Base-by-base conservation (phyloP, 2,329 filamentous ascomycete genomes). In the Elsinoe australis region DNA sequence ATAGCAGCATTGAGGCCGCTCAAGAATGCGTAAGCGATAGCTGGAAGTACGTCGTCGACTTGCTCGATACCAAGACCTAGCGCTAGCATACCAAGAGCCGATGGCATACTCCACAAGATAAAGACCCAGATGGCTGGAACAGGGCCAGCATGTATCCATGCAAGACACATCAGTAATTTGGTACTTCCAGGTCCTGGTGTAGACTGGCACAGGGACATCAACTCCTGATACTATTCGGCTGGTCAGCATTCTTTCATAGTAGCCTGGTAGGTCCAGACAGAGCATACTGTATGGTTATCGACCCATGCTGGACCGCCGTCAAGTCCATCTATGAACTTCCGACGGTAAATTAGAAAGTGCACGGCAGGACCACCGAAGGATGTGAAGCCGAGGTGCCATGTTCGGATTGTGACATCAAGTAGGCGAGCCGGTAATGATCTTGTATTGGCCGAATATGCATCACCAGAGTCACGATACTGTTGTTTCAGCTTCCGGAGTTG, bases 1-100 rank as follows among this genome's bases (percentile, higher is more conserved):
- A 81, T 85, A 0, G 82, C 76, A 0, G 82, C 76, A 56, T 87
- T 87, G 4, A 88, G 69, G 0, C 84, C 84, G 0, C 80, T 85
- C 0, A 88, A 69, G 0, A 87, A 68, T 0, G 82, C 82, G 56
- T 86, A 87, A 0, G 78, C 82, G 0, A 76, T 71, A 0, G 65
- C 59, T 0, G 83, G 83, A 0, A 87, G 70, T 0, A 69, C 69
- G 1, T 78, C 71, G 2, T 68, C 67, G 19, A 87, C 76, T 26
- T 67, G 73, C 26, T 76, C 73, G 1, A 87, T 73, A 1, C 83
- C 83, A 0, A 86, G 61, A 0, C 80, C 75, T 0, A 87, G 70
- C 0, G 68, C 79, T 52, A 76, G 85, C 80, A 86, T 86, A 18
- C 76, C 83, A 3, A 85, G 56, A 0, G 81, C 83, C 1, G 82